Percentiles rank a stretch among this genome's conserved stretches.
These are phyloP conservation scores for Ambrosia hybrid DNA, from an alignment of 140 eudicot species.

Conservation along the genomic window DNA sequence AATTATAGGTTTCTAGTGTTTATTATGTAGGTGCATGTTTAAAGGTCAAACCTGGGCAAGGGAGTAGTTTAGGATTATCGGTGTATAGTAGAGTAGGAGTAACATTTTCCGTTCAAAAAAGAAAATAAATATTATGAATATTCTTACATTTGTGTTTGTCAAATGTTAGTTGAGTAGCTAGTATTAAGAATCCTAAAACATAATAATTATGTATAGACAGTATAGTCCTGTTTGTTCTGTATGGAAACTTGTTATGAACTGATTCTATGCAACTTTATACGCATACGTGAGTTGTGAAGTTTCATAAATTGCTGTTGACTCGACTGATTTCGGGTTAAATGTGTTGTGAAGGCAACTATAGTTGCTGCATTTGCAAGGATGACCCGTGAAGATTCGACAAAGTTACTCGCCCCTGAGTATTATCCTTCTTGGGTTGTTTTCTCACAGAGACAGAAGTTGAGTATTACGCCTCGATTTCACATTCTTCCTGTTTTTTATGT, in stretches of 20 bases:
- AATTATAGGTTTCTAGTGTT: too few relatives aligned
- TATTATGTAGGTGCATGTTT: too few relatives aligned
- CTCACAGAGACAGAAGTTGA: constrained; percentile 81
- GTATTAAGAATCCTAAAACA: not conserved
- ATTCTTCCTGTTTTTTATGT: not conserved
- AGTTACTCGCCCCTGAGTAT: constrained; percentile 66
- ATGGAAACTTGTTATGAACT: constrained; percentile 16
- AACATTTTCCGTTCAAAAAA: too few relatives aligned
- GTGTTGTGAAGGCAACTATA: constrained; percentile 56
- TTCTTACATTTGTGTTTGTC: constrained; percentile 1
- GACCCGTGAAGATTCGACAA: constrained; percentile 93
- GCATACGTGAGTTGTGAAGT: not conserved
- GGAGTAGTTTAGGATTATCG: too few relatives aligned
- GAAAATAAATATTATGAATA: too few relatives aligned
- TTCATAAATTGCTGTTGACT: too few relatives aligned
- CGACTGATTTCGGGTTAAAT: not conserved
- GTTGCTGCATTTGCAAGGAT: constrained; percentile 94
- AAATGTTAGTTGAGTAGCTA: not conserved
- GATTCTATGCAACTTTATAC: constrained; percentile 8
- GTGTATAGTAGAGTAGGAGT: too few relatives aligned
- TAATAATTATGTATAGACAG: not conserved
- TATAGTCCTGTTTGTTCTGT: not conserved
- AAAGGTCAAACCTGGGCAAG: too few relatives aligned
- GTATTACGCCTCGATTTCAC: constrained; percentile 1
- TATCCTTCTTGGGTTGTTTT: constrained; percentile 98